Evolutionary conservation across 345 rosid genomes (phyloP).

Genomic region (Euclidium syriacum): DNA sequence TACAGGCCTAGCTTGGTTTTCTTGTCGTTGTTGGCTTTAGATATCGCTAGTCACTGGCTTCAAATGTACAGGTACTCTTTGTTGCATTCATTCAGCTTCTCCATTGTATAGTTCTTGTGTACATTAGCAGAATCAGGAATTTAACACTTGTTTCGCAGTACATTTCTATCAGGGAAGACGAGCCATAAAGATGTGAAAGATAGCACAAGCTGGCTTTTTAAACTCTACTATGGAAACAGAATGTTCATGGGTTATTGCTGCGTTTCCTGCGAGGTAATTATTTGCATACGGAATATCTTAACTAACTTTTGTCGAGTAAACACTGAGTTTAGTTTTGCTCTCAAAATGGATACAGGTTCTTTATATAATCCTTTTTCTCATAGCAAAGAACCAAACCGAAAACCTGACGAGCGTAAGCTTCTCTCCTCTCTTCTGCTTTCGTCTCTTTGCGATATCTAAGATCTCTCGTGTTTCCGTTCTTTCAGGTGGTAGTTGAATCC

Average conservation of each 20-base stretch:
- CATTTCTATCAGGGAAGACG: constrained; percentile 77
- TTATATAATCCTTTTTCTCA: constrained; percentile 71
- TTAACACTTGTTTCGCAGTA: constrained; percentile 48
- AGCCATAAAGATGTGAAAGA: constrained; percentile 96
- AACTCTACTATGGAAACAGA: constrained; percentile 84
- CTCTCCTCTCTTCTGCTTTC: constrained; percentile 7
- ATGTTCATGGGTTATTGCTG: constrained; percentile 94
- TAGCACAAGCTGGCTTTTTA: constrained; percentile 90
- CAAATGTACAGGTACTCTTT: constrained; percentile 82
- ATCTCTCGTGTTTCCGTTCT: not conserved
- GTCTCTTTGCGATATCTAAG: not conserved
- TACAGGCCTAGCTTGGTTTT: constrained; percentile 92
- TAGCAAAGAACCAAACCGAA: constrained; percentile 53
- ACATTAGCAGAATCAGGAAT: not conserved
- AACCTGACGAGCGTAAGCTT: constrained; percentile 55
- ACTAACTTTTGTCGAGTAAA: not conserved
- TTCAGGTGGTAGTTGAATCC: constrained; percentile 52
- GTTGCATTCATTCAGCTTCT: not conserved
- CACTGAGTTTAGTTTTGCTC: not conserved
- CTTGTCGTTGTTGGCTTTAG: constrained; percentile 78
- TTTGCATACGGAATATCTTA: not conserved
- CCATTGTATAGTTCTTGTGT: not conserved
- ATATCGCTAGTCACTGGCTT: constrained; percentile 92
- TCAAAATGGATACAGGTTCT: constrained; percentile 56
- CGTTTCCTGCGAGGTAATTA: constrained; percentile 81